These are phyloP conservation scores for Graphilbum fragrans DNA, from an alignment of 2,329 filamentous ascomycete genomes.

Conservation along the genomic window DNA sequence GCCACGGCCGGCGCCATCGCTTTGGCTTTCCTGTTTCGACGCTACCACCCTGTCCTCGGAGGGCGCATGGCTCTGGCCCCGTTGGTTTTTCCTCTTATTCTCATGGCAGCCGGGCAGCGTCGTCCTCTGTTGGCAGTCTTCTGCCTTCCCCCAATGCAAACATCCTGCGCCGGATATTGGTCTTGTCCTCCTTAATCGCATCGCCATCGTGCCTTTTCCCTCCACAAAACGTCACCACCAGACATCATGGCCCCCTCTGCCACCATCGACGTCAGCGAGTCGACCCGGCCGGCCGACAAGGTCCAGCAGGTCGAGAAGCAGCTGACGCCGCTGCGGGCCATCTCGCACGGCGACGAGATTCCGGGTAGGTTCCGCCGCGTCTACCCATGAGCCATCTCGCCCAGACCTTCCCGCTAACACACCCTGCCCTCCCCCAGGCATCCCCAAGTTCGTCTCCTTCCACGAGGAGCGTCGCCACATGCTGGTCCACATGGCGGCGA, in stretches of 20 bases:
- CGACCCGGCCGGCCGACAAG: not conserved
- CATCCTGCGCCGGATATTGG: no score
- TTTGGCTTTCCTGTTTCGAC: no score
- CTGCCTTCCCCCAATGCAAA: no score
- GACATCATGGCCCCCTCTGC: conserved; percentile 14
- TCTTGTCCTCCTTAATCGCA: no score
- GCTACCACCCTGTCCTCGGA: no score
- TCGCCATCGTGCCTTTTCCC: not conserved
- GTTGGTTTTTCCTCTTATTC: no score
- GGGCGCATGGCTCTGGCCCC: no score
- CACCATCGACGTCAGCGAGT: conserved; percentile 2
- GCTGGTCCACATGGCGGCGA: conserved; percentile 52
- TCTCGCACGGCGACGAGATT: conserved; percentile 16
- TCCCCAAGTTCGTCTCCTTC: conserved; percentile 27
- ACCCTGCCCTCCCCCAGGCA: conserved; percentile 18
- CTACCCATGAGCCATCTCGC: no score
- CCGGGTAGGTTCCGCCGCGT: conserved; percentile 9
- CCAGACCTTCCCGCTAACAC: no score
- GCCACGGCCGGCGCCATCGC: no score
- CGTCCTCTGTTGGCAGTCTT: no score
- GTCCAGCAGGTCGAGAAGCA: conserved; percentile 6
- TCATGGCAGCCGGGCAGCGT: no score
- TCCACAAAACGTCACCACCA: not conserved
- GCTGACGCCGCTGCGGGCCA: conserved; percentile 15
- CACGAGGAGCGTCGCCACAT: conserved; percentile 46